Evolutionary conservation across 257 asterid species (phyloP).

Genomic region (Nicotiana paniculata): DNA sequence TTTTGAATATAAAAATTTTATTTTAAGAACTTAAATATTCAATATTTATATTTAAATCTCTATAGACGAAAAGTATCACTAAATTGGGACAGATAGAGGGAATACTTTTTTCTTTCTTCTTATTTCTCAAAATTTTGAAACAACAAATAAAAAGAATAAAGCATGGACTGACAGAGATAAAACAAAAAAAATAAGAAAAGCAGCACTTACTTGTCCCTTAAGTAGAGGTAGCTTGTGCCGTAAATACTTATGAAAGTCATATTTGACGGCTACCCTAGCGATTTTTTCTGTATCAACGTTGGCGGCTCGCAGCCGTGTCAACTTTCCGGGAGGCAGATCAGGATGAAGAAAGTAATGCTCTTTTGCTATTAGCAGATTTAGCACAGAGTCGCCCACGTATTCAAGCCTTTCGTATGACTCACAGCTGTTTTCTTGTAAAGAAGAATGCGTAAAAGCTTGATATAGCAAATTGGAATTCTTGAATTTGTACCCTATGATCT

Average conservation of each 20-base stretch:
- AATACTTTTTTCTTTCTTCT: too few relatives aligned
- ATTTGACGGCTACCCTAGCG: constrained; percentile 36
- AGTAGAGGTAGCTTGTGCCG: constrained; percentile 33
- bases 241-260: constrained; percentile 22
- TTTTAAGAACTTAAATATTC: too few relatives aligned
- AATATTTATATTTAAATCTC: too few relatives aligned
- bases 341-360: constrained; percentile 24
- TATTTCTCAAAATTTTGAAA: not conserved
- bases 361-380: constrained; percentile 19
- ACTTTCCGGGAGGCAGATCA: constrained; percentile 28
- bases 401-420: constrained; percentile 35
- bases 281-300: constrained; percentile 64
- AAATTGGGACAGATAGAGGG: too few relatives aligned
- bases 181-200: not conserved
- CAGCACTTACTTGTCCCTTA: constrained; percentile 27
- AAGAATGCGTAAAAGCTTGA: constrained; percentile 36
- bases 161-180: not conserved
- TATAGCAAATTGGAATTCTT: constrained; percentile 15
- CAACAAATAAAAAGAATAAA: not conserved
- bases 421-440: not conserved
- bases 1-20: too few relatives aligned
- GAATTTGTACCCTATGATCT: constrained; percentile 30
- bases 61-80: too few relatives aligned
- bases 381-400: constrained; percentile 37
- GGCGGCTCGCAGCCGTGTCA: constrained; percentile 46